A percentile compares a stretch with the other conserved stretches of the same genome.
phyloP scores from a whole-genome alignment of 2,329 filamentous ascomycete genomes.

The Hypomyces perniciosus region DNA sequence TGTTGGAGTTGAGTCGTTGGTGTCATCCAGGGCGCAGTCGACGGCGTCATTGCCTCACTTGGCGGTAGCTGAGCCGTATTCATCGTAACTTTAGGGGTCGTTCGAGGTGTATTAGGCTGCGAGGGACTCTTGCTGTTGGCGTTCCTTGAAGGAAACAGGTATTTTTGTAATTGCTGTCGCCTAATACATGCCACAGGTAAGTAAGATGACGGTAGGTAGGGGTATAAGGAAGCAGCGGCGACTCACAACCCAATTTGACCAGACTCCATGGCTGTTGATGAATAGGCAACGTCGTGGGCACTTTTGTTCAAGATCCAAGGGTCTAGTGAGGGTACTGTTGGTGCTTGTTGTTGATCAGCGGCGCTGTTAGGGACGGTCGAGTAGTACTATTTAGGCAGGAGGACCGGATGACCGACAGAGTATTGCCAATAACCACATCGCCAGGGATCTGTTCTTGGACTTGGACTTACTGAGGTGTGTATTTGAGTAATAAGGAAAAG shows the following conservation, averaged over 20 bases:
- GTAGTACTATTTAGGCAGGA: constrained; percentile 11
- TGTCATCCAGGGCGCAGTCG: constrained; percentile 13
- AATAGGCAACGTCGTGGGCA: constrained; percentile 6
- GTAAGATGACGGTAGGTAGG: constrained; percentile 8
- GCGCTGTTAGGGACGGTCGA: constrained; percentile 11
- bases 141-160: constrained; percentile 8
- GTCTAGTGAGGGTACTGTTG: constrained; percentile 2
- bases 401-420: constrained; percentile 4
- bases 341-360: constrained; percentile 11
- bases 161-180: constrained; percentile 11
- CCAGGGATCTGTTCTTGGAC: too few relatives aligned
- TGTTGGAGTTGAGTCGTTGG: constrained; percentile 14
- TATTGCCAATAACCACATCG: not conserved
- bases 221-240: constrained; percentile 1
- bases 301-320: constrained; percentile 10
- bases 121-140: constrained; percentile 2
- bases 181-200: constrained; percentile 6
- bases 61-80: constrained; percentile 7
- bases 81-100: constrained; percentile 4
- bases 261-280: constrained; percentile 12
- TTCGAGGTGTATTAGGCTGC: constrained; percentile 1
- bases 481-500: not conserved
- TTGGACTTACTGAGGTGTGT: not conserved
- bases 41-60: constrained; percentile 11
- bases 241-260: constrained; percentile 11